Conservation (phyloP, 1,284 basidiomycete genomes). For the Boletus semigastroideus region DNA sequence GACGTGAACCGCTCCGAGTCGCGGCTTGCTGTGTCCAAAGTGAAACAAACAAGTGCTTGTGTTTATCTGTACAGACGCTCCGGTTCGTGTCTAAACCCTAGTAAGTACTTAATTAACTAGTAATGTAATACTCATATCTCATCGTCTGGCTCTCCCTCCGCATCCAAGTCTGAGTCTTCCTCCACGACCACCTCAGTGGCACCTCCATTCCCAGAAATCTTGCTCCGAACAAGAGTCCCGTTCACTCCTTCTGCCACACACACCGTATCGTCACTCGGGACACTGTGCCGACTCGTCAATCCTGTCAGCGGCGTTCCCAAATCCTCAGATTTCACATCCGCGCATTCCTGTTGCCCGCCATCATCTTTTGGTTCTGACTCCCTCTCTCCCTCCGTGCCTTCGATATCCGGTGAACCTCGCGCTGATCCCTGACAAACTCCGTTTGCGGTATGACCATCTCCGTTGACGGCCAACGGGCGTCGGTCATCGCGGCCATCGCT, state of each 20-base stretch:
- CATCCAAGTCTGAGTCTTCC: constrained; percentile 38
- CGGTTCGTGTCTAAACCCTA: constrained; percentile 23
- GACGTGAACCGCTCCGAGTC: constrained; percentile 38
- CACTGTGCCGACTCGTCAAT: constrained; percentile 50
- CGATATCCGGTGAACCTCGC: constrained; percentile 3
- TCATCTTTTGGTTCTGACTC: constrained; percentile 4
- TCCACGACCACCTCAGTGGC: constrained; percentile 15
- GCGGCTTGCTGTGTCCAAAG: constrained; percentile 22
- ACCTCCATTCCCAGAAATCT: constrained; percentile 17
- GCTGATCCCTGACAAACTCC: constrained; percentile 11
- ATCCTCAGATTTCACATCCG: constrained; percentile 50
- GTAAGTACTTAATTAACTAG: too few species aligned
- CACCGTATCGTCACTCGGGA: constrained; percentile 57
- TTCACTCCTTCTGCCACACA: constrained; percentile 22
- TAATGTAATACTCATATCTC: constrained; percentile 28
- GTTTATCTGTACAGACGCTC: constrained; percentile 8
- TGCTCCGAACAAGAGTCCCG: constrained; percentile 15
- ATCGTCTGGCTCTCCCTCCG: constrained; percentile 41
- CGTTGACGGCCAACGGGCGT: constrained; percentile 13
- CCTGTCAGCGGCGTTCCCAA: constrained; percentile 52
- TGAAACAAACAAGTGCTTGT: constrained; percentile 29
- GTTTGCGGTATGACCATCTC: constrained; percentile 19
- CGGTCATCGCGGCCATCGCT: constrained; percentile 3
- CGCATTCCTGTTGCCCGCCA: constrained; percentile 15
- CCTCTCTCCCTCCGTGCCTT: constrained; percentile 1